Conservation (phyloP, 495 filamentous ascomycete genomes). For the Evansstolkia leycettana region DNA sequence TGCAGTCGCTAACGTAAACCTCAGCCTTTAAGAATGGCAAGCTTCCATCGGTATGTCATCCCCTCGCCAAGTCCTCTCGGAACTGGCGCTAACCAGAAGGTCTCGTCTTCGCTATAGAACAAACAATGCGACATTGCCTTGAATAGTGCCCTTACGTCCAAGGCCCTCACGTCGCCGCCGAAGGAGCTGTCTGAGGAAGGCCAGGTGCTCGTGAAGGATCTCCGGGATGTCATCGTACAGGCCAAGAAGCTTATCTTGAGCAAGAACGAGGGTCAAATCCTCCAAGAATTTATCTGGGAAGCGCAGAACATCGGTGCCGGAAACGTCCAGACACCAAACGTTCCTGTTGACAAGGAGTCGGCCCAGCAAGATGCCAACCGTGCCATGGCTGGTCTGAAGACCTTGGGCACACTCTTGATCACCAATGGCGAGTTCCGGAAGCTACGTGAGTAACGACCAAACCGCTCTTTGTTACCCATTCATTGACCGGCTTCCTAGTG, state of each 20-base stretch:
- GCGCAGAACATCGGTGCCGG: conserved; percentile 59
- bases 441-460: conserved; percentile 49
- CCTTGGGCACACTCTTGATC: conserved; percentile 77
- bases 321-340: conserved; percentile 42
- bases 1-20: conserved; percentile 11
- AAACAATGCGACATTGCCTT: conserved; percentile 91
- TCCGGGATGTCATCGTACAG: conserved; percentile 73
- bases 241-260: conserved; percentile 79
- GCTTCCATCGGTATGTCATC: conserved; percentile 67
- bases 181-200: conserved; percentile 74
- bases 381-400: conserved; percentile 75
- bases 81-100: too few species aligned
- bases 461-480: background rate
- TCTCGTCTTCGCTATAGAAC: conserved; percentile 38
- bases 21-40: conserved; percentile 81
- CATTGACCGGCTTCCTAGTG: conserved; percentile 34
- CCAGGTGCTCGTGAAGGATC: conserved; percentile 58
- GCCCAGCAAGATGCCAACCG: conserved; percentile 72
- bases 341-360: conserved; percentile 59
- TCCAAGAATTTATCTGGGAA: conserved; percentile 96
- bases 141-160: conserved; percentile 65
- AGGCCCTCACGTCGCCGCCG: conserved; percentile 56
- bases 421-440: conserved; percentile 97
- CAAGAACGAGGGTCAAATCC: conserved; percentile 88
- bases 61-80: background rate